These are phyloP conservation scores for Penicillium waksmanii DNA, from an alignment of 495 filamentous ascomycete genomes.

Conservation along the genomic window DNA sequence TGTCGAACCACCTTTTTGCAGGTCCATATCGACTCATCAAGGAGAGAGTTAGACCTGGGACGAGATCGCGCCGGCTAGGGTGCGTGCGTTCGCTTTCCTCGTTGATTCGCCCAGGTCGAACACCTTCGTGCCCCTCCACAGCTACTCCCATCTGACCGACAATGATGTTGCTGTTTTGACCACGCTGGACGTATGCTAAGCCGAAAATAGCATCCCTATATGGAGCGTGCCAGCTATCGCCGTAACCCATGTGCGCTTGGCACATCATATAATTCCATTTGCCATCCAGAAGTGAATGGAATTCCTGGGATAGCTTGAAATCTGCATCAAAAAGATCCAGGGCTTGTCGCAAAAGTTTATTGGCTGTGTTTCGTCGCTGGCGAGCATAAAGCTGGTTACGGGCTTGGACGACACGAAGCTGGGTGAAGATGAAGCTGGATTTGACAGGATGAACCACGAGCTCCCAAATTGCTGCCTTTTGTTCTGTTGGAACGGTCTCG, in stretches of 20 bases:
- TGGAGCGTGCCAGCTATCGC: constrained; percentile 39
- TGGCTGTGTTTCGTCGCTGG: constrained; percentile 69
- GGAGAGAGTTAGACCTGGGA: constrained; percentile 54
- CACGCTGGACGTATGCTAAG: constrained; percentile 24
- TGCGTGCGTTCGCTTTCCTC: constrained; percentile 64
- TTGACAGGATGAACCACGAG: constrained; percentile 69
- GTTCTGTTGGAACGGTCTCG: constrained; percentile 20
- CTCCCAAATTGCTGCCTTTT: constrained; percentile 63
- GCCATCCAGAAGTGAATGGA: constrained; percentile 64
- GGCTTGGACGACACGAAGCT: constrained; percentile 63
- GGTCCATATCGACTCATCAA: constrained; percentile 67
- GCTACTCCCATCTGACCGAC: constrained; percentile 66
- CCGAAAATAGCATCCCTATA: constrained; percentile 28
- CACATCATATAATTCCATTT: constrained; percentile 80
- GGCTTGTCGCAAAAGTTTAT: constrained; percentile 60
- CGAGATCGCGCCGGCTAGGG: constrained; percentile 51
- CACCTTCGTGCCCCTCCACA: constrained; percentile 54
- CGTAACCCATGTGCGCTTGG: constrained; percentile 56
- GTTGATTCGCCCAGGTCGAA: constrained; percentile 45
- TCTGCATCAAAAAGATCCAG: constrained; percentile 65
- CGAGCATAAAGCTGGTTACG: constrained; percentile 65
- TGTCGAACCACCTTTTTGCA: constrained; percentile 62
- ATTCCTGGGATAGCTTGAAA: constrained; percentile 60
- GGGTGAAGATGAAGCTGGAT: constrained; percentile 62
- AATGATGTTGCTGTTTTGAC: constrained; percentile 33